Evolutionary conservation across 139 green algal species (phyloP), one percentile per base, ranked within the genome.

Genomic region (Astrephomene gubernaculifera): DNA sequence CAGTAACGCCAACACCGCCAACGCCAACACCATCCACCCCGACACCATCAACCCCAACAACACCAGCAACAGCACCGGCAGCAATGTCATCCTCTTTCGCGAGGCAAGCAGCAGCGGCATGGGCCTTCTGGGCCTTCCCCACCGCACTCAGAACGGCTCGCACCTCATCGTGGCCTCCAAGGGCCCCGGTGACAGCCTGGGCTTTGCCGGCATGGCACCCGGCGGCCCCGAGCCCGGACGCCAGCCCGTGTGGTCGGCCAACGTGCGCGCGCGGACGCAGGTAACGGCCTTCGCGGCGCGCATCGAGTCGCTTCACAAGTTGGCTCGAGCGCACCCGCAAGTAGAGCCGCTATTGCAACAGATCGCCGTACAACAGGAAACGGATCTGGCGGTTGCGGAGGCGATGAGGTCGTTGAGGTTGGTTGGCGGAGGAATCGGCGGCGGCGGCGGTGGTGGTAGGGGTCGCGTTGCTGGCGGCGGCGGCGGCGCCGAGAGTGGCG

Each of bases 111-210:
- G 80, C 49, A 61, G 80, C 80, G 63, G 49, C 67, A n/a, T 71
- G 12, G 67, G 80, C n/a, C 24, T 78, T 6, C 43, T 53, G n/a
- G n/a, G n/a, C n/a, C 19, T 68, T 49, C 24, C 80, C 52, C 25
- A 25, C 31, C 12, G 67, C 36, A 79, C 65, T 25, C 52, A 78
- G 35, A 71, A 49, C 5, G 68, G 68, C 14, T n/a, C n/a, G n/a
- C 69, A 75, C 39, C 71, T 83, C 2, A 80, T 88, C 12, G 83
- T 90, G 83, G 89, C 86, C 1, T 38, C 79, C 33, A 90, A 90
- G 86, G 89, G 86, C 0, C 89, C 89, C 14, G 89, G 89, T 1
- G 89, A 92, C 67, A 89, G 83, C 69, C 61, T 92, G 33, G 89
- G 89, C 2, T 82, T 83, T n/a, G 67, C 79, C 64, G 61, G 52